These are phyloP conservation scores for Penicillium cataractarum DNA, from an alignment of 495 filamentous ascomycete genomes.

Conservation along the genomic window DNA sequence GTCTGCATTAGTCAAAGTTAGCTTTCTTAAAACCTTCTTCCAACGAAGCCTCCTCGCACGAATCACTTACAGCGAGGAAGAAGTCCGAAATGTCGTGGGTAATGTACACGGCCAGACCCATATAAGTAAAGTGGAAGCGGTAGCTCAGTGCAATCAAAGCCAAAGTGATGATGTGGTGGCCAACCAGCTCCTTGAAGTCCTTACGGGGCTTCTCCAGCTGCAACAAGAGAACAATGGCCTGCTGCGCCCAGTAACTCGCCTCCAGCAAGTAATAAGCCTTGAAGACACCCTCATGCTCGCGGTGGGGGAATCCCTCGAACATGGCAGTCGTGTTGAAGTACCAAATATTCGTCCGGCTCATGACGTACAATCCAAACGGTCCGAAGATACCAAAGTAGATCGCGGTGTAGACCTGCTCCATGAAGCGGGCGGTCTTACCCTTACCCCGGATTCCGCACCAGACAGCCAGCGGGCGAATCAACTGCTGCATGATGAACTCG, in stretches of 20 bases:
- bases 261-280: conserved; percentile 98
- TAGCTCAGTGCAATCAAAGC: conserved; percentile 89
- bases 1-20: conserved; percentile 61
- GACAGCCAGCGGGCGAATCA: conserved; percentile 79
- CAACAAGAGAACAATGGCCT: conserved; percentile 85
- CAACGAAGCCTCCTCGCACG: neutral
- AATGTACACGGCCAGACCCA: conserved; percentile 96
- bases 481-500: conserved; percentile 94
- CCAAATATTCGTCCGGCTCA: conserved; percentile 91
- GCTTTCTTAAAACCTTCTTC: neutral
- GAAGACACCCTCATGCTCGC: conserved; percentile 80
- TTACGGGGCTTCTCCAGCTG: conserved; percentile 94
- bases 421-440: conserved; percentile 87
- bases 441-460: conserved; percentile 70
- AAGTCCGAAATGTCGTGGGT: conserved; percentile 97
- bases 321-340: conserved; percentile 93
- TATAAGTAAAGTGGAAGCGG: conserved; percentile 97
- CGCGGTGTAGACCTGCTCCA: conserved; percentile 98
- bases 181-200: conserved; percentile 94
- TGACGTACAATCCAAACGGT: conserved; percentile 88
- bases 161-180: conserved; percentile 91
- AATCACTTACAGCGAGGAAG: conserved; percentile 81
- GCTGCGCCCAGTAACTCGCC: conserved; percentile 95
- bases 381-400: conserved; percentile 88
- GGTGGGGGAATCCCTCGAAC: conserved; percentile 91